Conservation (phyloP, 257 asterid species). For the Misopates orontium region DNA sequence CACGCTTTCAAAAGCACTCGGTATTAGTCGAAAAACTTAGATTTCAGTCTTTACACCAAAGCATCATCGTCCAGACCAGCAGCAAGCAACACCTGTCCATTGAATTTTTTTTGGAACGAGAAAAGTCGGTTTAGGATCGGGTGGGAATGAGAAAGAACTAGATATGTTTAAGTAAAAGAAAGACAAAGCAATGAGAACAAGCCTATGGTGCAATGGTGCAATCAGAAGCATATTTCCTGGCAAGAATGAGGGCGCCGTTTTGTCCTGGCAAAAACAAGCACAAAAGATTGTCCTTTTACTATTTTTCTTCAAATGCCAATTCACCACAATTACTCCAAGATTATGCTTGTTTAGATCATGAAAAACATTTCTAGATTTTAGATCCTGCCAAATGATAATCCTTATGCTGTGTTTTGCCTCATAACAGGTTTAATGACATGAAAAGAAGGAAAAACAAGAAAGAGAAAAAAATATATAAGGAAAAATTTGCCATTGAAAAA, state of each 20-base stretch:
- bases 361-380: too few species aligned
- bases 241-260: conserved; percentile 73
- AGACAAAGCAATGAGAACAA: neutral
- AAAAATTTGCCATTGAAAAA: too few species aligned
- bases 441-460: too few species aligned
- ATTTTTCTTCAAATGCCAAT: too few species aligned
- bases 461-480: too few species aligned
- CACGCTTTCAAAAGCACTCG: neutral
- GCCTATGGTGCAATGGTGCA: conserved; percentile 95
- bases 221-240: conserved; percentile 81
- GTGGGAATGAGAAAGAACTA: neutral
- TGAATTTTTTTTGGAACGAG: neutral
- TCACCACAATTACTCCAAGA: too few species aligned
- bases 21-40: conserved; percentile 33
- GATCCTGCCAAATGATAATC: too few species aligned
- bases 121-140: neutral
- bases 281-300: conserved; percentile 84
- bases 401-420: too few species aligned
- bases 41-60: conserved; percentile 59
- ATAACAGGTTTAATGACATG: too few species aligned
- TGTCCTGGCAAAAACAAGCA: conserved; percentile 81
- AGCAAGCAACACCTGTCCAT: conserved; percentile 72
- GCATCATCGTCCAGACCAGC: conserved; percentile 98
- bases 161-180: too few species aligned
- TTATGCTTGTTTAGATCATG: too few species aligned